Evolutionary conservation across 1,139 yeast genomes (phyloP).

Genomic region (Lodderomyces oxycetoniae): DNA sequence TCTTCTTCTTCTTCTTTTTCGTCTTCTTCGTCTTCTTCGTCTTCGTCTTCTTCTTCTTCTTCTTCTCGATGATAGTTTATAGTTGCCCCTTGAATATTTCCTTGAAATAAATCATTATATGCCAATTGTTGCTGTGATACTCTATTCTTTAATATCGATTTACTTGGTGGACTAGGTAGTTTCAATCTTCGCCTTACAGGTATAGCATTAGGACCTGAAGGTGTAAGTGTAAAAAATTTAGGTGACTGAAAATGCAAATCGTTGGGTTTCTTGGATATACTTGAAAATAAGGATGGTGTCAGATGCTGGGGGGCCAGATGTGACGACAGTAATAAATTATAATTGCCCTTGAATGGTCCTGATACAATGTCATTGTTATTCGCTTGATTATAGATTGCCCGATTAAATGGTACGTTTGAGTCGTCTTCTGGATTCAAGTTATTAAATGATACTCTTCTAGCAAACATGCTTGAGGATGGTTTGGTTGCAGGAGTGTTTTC

Average conservation of each 20-base stretch:
- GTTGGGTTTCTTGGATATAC: neutral
- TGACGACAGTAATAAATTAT: no score
- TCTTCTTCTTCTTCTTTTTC: constrained; percentile 1
- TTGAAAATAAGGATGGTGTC: neutral
- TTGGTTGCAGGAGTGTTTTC: no score
- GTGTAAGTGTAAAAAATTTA: no score
- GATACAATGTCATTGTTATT: no score
- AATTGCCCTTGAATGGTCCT: constrained; percentile 3
- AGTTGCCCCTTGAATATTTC: constrained; percentile 21
- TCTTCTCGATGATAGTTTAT: constrained; percentile 17
- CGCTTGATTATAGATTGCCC: constrained; percentile 10
- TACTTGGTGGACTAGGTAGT: constrained; percentile 30
- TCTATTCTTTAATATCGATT: constrained; percentile 39
- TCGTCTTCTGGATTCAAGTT: constrained; percentile 29
- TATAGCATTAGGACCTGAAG: no score
- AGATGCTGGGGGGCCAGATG: neutral
- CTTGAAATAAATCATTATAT: constrained; percentile 23
- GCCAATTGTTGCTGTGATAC: constrained; percentile 29
- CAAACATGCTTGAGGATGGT: no score
- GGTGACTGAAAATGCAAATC: neutral
- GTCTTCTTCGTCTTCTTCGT: constrained; percentile 7
- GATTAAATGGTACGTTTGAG: constrained; percentile 7
- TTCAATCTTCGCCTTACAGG: constrained; percentile 15
- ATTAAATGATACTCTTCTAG: constrained; percentile 44
- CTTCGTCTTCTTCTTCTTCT: constrained; percentile 10